Percentiles rank a stretch among this genome's conserved stretches.
phyloP scores from a whole-genome alignment of 345 rosid genomes.

The Gossypium turneri region DNA sequence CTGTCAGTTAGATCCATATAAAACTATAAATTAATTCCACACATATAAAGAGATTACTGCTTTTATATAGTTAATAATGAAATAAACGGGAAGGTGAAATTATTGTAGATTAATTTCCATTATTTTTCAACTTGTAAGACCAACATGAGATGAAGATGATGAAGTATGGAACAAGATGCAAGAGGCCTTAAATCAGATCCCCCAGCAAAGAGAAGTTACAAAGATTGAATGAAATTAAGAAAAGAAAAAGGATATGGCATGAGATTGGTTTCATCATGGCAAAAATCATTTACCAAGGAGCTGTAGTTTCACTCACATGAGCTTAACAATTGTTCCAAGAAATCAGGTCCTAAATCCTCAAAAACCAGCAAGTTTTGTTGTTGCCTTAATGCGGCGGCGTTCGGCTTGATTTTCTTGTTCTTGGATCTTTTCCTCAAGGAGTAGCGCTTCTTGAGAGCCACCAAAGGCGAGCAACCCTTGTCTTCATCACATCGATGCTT shows the following conservation, averaged over 20 bases:
- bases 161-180: background rate
- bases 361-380: slow-evolving; percentile 44
- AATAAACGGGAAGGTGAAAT: background rate
- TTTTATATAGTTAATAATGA: background rate
- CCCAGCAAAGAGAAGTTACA: background rate
- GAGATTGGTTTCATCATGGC: too few species aligned
- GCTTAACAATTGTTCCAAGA: slow-evolving; percentile 61
- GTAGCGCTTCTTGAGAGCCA: slow-evolving; percentile 54
- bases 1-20: too few species aligned
- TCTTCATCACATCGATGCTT: slow-evolving; percentile 27
- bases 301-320: slow-evolving; percentile 31
- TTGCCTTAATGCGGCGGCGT: background rate
- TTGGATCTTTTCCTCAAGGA: slow-evolving; percentile 41
- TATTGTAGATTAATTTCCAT: background rate
- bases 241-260: background rate
- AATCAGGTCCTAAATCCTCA: slow-evolving; percentile 69
- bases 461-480: slow-evolving; percentile 63
- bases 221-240: background rate
- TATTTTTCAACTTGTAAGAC: background rate
- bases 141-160: background rate
- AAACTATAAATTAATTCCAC: too few species aligned
- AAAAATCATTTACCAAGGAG: background rate
- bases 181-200: background rate
- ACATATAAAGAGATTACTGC: too few species aligned
- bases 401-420: slow-evolving; percentile 29